These are phyloP conservation scores for Fusarium acutatum DNA, from an alignment of 2,329 filamentous ascomycete species.

Conservation along the genomic window DNA sequence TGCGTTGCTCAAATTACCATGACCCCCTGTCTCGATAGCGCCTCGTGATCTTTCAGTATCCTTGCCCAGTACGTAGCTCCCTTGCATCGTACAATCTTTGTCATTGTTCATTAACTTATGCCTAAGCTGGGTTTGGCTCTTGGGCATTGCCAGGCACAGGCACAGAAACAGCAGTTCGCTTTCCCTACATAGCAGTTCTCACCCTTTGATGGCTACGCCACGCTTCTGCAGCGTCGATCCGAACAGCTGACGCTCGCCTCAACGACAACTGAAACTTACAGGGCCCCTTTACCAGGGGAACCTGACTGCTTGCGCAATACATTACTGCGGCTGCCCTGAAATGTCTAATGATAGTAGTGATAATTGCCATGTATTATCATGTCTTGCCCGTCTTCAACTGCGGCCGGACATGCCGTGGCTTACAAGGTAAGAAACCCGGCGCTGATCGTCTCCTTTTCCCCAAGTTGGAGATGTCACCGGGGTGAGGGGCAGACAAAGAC, in stretches of 20 bases:
- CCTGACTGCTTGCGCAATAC: neutral
- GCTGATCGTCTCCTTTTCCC: slow-evolving; percentile 17
- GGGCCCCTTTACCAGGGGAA: slow-evolving; percentile 14
- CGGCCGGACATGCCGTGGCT: slow-evolving; percentile 21
- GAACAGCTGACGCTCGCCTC: slow-evolving; percentile 26
- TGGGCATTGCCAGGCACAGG: neutral
- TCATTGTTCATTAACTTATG: slow-evolving; percentile 2
- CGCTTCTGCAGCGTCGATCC: slow-evolving; percentile 28
- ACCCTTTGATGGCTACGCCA: slow-evolving; percentile 11
- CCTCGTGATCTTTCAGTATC: slow-evolving; percentile 41
- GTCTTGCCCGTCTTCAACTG: neutral
- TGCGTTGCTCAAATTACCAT: slow-evolving; percentile 30
- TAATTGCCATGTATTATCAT: neutral
- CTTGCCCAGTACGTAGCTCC: slow-evolving; percentile 28
- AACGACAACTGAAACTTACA: slow-evolving; percentile 32
- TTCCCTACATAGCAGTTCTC: slow-evolving; percentile 12
- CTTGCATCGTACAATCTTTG: slow-evolving; percentile 25
- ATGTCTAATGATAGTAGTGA: slow-evolving; percentile 3
- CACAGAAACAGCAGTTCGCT: neutral
- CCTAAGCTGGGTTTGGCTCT: neutral
- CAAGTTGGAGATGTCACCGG: slow-evolving; percentile 7
- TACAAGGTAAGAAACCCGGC: slow-evolving; percentile 4
- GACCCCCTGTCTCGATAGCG: slow-evolving; percentile 37
- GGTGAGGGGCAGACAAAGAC: slow-evolving; percentile 1
- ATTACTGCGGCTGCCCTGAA: neutral